Evolutionary conservation across 306 rosid genomes (phyloP), one percentile per base, ranked within the genome.

Genomic region (Cucurbita argyrosperma): DNA sequence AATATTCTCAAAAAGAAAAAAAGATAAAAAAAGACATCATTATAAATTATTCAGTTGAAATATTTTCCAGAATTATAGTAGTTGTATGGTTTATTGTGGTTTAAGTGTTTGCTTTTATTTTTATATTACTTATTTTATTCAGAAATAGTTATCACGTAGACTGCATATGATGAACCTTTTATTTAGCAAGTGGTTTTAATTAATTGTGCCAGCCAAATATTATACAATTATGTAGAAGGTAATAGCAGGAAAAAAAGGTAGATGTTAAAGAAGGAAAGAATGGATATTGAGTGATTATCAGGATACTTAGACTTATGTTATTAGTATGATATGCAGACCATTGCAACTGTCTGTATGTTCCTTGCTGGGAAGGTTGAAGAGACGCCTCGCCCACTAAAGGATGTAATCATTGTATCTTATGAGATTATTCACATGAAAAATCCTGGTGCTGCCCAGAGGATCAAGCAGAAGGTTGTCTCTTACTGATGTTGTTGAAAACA

Each of bases 311-410:
- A 70, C 60, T 70, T 51, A 70, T 35, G 56, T 49, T 70, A 56
- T 73, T 69, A 53, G 61, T 75, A 56, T 85, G 85, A 78, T 82
- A 74, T 76, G 83, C 96, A 95, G 99, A 95, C 89, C 72, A 83
- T 95, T 60, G 97, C 99, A 72, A 95, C 99, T 14, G 96, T 87
- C 59, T 95, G 99, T 82, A 95, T 95, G 97, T 95, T 95, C 83
- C 97, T 95, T 75, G 97, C 99, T 68, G 99, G 99, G 79, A 95
- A 91, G 82, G 99, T 95, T 79, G 99, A 95, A 85, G 99, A 95
- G 86, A 91, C 96, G 63, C 99, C 99, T 56, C 99, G 99, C 63
- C 99, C 97, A 16, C 77, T 95, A 46, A 91, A 91, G 80, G 99
- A 95, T 84, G 99, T 95, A 26, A 95, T 95, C 74, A 87, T 95